phyloP scores from a whole-genome alignment of 225 moss, liverwort and hornwort species.

The Anthoceros angustus region DNA sequence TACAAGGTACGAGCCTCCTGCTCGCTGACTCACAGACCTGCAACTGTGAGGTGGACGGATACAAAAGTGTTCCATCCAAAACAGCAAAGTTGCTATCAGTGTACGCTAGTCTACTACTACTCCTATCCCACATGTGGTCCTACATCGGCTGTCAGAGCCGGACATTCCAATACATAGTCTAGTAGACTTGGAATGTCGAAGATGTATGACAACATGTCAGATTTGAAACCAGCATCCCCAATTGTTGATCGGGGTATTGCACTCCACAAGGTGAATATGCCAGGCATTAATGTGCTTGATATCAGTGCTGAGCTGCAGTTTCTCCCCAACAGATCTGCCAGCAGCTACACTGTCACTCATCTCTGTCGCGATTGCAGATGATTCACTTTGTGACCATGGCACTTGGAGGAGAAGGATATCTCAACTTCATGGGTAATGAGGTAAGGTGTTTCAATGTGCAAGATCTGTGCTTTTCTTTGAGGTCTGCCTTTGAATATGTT shows the following conservation, averaged over 20 bases:
- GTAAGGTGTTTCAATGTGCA: conserved; percentile 13
- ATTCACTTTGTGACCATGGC: conserved; percentile 85
- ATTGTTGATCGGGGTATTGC: conserved; percentile 80
- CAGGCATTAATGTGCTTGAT: not conserved
- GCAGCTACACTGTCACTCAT: not conserved
- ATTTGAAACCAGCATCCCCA: conserved; percentile 29
- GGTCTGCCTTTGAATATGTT: not conserved
- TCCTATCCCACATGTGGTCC: no score
- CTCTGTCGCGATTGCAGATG: conserved; percentile 34
- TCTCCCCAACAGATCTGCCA: not conserved
- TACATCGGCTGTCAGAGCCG: no score
- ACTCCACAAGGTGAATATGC: conserved; percentile 51
- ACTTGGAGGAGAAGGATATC: conserved; percentile 84
- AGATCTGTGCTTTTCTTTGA: not conserved
- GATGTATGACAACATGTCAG: conserved; percentile 41
- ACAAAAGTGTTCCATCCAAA: no score
- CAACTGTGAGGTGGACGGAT: no score
- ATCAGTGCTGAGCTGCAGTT: no score
- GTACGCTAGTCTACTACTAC: no score
- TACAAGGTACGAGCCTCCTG: conserved; percentile 16
- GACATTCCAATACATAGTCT: no score
- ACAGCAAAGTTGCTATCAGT: no score
- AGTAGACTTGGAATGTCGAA: no score
- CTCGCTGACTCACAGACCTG: no score
- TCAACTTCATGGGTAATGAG: conserved; percentile 98